Percentiles rank a stretch among this genome's conserved stretches.
Conservation (phyloP, 495 filamentous ascomycete species). For the Neurospora sp. region DNA sequence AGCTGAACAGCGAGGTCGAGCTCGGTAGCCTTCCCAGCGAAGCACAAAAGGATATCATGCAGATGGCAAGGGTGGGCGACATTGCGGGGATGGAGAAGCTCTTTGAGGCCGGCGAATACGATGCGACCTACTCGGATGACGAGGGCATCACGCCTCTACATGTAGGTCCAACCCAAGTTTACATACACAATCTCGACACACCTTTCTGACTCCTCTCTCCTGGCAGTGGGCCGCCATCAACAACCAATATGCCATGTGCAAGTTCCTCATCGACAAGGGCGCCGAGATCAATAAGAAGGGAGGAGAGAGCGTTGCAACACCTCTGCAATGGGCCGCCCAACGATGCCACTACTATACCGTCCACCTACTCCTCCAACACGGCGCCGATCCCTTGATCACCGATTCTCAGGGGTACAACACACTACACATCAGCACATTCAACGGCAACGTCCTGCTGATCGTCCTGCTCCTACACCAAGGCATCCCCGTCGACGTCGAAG, state of each 20-base stretch:
- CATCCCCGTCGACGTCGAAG: conserved; percentile 81
- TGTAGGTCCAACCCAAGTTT: conserved; percentile 40
- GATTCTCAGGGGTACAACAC: conserved; percentile 96
- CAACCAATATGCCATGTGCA: conserved; percentile 92
- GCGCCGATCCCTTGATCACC: conserved; percentile 78
- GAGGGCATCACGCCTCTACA: conserved; percentile 93
- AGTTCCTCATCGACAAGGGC: conserved; percentile 80
- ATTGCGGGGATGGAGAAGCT: conserved; percentile 77
- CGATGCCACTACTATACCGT: conserved; percentile 78
- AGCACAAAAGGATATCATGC: conserved; percentile 81
- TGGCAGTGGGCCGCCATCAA: conserved; percentile 97
- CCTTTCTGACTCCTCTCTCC: conserved; percentile 15
- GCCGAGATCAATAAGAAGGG: conserved; percentile 91
- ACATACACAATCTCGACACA: no score
- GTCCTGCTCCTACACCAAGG: conserved; percentile 78
- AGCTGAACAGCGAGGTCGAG: conserved; percentile 57
- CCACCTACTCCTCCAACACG: conserved; percentile 67
- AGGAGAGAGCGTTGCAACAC: conserved; percentile 85
- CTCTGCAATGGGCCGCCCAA: conserved; percentile 94
- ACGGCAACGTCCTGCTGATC: conserved; percentile 92
- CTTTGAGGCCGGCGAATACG: conserved; percentile 69
- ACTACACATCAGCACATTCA: conserved; percentile 90
- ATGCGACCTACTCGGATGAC: conserved; percentile 71
- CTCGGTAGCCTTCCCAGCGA: conserved; percentile 51
- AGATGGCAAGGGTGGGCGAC: conserved; percentile 82